Conservation (phyloP, 805 yeast genomes). For the Candida arabinofermentans region DNA sequence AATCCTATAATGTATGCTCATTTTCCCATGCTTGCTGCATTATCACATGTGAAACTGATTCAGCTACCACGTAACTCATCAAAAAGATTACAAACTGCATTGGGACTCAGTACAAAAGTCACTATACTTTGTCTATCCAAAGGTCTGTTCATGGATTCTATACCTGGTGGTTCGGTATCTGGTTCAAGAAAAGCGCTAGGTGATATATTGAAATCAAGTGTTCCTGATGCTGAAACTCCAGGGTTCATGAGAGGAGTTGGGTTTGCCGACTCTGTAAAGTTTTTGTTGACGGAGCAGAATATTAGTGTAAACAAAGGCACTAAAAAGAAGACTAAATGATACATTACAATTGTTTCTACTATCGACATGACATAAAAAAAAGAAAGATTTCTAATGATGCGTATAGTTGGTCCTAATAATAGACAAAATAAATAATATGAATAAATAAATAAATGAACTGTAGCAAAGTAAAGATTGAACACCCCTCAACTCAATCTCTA, state of each 20-base stretch:
- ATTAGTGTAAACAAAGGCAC: slow-evolving; percentile 13
- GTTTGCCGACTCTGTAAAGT: slow-evolving; percentile 32
- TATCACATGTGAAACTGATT: slow-evolving; percentile 53
- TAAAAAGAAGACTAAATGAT: neutral
- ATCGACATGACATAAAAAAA: too few relatives aligned
- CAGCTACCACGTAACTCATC: slow-evolving; percentile 51
- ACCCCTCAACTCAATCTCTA: too few relatives aligned
- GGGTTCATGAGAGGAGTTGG: slow-evolving; percentile 18
- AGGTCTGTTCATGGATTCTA: slow-evolving; percentile 8
- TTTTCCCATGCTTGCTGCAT: slow-evolving; percentile 51
- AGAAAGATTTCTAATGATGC: too few relatives aligned
- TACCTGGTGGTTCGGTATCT: slow-evolving; percentile 5
- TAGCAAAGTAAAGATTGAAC: neutral
- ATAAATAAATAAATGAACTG: slow-evolving; percentile 25
- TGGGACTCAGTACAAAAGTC: slow-evolving; percentile 9
- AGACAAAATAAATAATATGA: slow-evolving; percentile 7
- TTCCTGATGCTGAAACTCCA: slow-evolving; percentile 24
- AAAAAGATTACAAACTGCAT: slow-evolving; percentile 12
- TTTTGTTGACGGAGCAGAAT: slow-evolving; percentile 46
- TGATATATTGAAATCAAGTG: slow-evolving; percentile 13
- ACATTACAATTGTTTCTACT: too few relatives aligned
- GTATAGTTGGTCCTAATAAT: too few relatives aligned
- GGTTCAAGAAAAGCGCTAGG: slow-evolving; percentile 5
- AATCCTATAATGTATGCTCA: slow-evolving; percentile 50
- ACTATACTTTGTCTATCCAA: slow-evolving; percentile 19